These are phyloP conservation scores for Agaricus subrufescens DNA, from an alignment of 768 basidiomycete genomes.

Conservation along the genomic window DNA sequence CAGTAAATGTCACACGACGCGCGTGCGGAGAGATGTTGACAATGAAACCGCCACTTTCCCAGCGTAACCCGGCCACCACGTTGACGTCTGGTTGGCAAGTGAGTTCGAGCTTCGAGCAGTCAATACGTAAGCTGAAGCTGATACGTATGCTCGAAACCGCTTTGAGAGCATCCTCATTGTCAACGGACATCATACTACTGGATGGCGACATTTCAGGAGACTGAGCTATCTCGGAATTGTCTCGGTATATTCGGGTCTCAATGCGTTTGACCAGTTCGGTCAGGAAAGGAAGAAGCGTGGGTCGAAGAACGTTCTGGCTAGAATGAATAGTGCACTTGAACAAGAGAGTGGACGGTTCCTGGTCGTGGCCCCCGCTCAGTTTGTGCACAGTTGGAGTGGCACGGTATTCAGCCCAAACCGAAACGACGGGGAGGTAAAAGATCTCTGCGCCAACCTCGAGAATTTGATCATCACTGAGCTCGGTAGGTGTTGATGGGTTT, in stretches of 20 bases:
- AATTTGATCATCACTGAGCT: slow-evolving; percentile 51
- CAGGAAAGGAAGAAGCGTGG: slow-evolving; percentile 81
- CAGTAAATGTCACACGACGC: slow-evolving; percentile 68
- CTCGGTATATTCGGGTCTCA: slow-evolving; percentile 63
- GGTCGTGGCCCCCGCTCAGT: slow-evolving; percentile 22
- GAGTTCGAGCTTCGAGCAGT: slow-evolving; percentile 80
- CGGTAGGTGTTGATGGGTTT: slow-evolving; percentile 28
- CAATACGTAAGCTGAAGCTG: slow-evolving; percentile 86
- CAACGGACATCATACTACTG: slow-evolving; percentile 14
- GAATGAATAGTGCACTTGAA: slow-evolving; percentile 89
- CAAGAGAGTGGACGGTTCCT: slow-evolving; percentile 58
- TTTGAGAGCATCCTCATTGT: slow-evolving; percentile 15
- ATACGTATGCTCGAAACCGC: slow-evolving; percentile 57
- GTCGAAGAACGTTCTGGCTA: slow-evolving; percentile 80
- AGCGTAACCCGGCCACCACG: slow-evolving; percentile 82
- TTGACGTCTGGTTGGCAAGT: slow-evolving; percentile 91
- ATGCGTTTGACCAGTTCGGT: slow-evolving; percentile 68
- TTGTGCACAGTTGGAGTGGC: slow-evolving; percentile 46
- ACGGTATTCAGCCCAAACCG: slow-evolving; percentile 81
- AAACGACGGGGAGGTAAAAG: slow-evolving; percentile 71
- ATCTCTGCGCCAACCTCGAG: slow-evolving; percentile 52
- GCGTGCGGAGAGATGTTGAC: slow-evolving; percentile 73
- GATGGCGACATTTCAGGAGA: slow-evolving; percentile 13
- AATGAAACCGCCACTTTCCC: slow-evolving; percentile 93
- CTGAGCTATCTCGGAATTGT: slow-evolving; percentile 26